Base-by-base conservation (phyloP, 139 green algal species). In the Mesostigma viride region DNA sequence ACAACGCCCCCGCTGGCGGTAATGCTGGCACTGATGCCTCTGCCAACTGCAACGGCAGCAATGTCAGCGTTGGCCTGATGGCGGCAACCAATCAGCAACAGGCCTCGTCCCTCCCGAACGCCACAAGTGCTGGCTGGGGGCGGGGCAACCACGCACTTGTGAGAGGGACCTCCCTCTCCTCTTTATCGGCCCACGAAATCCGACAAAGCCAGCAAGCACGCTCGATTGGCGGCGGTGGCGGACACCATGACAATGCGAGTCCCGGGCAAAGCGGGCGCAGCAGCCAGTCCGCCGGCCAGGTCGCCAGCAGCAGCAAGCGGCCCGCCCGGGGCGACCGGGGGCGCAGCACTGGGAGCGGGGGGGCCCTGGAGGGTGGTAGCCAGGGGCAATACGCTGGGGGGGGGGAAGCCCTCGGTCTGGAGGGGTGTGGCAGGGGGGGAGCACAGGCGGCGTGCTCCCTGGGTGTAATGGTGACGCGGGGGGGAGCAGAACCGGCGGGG, bases 311-410 rank as follows among this genome's bases (percentile, higher is more conserved):
- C 27, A 22, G n/a, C 36, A 22, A 28, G 30, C 24, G 64, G 44
- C 33, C 14, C 22, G n/a, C 28, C 8, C 60, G 68, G 27, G 62
- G 62, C 20, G 68, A 53, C 27, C 53, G 64, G 59, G 68, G 67
- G 30, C 59, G 60, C n/a, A 6, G 14, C 28, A n/a, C 57, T 14
- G 57, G 14, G 14, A 11, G 14, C 28, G 2, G 2, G 24, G n/a
- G 20, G n/a, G 17, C 58, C 27, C 30, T 3, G 17, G 20, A 65
- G 58, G 8, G 24, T 20, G 58, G 58, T 3, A 24, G 8, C 6
- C 20, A 5, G 58, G 8, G 27, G 30, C n/a, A 67, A 60, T n/a
- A 24, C 22, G 30, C 28, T 31, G 64, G 36, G n/a, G 40, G 17
- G 27, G 40, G 28, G 59, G 31, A 65, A 53, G 24, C 31, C 1